Evolutionary conservation across 805 yeast genomes (phyloP).

Genomic region (Pichia thaimueangensis): DNA sequence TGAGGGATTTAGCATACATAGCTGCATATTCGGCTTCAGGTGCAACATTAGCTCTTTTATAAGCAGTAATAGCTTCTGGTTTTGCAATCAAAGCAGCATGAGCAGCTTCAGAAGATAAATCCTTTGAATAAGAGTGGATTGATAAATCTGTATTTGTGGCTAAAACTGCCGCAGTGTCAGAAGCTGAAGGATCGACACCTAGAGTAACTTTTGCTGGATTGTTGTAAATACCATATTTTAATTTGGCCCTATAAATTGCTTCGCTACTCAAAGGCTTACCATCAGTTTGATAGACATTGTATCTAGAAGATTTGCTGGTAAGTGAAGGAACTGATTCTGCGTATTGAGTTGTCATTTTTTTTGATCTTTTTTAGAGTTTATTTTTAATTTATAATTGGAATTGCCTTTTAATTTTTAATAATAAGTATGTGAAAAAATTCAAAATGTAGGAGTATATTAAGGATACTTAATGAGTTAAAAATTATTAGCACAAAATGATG

Average conservation of each 20-base stretch:
- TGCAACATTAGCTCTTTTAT: conserved; percentile 41
- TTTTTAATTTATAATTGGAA: too few species aligned
- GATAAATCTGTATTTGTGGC: conserved; percentile 64
- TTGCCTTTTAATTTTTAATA: too few species aligned
- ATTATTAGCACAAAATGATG: too few species aligned
- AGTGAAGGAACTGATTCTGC: conserved; percentile 27
- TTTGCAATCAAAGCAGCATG: conserved; percentile 52
- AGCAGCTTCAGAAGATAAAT: conserved; percentile 56
- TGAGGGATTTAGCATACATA: conserved; percentile 30
- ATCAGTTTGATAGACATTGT: conserved; percentile 54
- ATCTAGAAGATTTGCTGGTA: conserved; percentile 26
- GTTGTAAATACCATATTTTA: conserved; percentile 59
- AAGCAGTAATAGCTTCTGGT: conserved; percentile 39
- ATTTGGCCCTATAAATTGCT: conserved; percentile 68
- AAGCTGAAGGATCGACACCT: conserved; percentile 64
- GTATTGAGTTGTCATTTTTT: conserved; percentile 20
- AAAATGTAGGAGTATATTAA: too few species aligned
- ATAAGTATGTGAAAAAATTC: too few species aligned
- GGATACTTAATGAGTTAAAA: too few species aligned
- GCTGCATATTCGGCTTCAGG: conserved; percentile 44
- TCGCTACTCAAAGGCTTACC: conserved; percentile 70
- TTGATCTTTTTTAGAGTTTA: too few species aligned
- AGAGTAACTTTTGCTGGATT: conserved; percentile 44
- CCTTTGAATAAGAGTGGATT: conserved; percentile 59
- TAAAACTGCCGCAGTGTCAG: conserved; percentile 70